Percentiles rank a stretch among this genome's conserved stretches.
phyloP scores from a whole-genome alignment of 768 basidiomycete species.

The Rhodocollybia butyracea region DNA sequence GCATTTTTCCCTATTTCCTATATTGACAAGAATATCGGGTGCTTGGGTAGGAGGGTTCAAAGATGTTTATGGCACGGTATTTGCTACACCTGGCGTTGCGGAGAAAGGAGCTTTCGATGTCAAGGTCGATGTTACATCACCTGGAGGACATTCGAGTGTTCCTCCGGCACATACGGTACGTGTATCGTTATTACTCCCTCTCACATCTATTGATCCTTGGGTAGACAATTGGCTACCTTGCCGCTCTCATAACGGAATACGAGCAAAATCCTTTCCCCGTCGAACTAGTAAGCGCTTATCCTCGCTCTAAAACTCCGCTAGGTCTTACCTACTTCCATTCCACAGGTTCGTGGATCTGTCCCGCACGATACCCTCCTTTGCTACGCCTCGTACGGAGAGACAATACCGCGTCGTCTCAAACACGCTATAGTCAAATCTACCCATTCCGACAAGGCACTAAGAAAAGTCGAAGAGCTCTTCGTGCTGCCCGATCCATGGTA shows the following conservation, averaged over 20 bases:
- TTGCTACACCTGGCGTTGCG: constrained; percentile 43
- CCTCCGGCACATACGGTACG: constrained; percentile 65
- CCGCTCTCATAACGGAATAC: constrained; percentile 44
- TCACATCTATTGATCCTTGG: constrained; percentile 3
- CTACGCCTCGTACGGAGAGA: constrained; percentile 43
- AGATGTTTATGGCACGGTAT: constrained; percentile 27
- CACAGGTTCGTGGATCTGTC: constrained; percentile 35
- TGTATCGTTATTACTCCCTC: constrained; percentile 1
- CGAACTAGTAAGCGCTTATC: constrained; percentile 36
- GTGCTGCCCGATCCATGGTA: constrained; percentile 13
- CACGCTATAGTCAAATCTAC: constrained; percentile 30
- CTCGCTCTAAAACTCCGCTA: neutral
- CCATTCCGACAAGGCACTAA: constrained; percentile 35
- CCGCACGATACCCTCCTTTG: constrained; percentile 47
- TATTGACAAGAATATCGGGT: too few species aligned
- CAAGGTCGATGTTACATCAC: constrained; percentile 40
- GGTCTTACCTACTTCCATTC: neutral
- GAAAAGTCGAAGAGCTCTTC: constrained; percentile 34
- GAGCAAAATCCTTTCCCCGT: constrained; percentile 40
- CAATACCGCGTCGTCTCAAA: constrained; percentile 32
- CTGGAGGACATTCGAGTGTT: constrained; percentile 64
- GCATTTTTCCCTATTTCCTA: too few species aligned
- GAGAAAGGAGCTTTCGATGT: constrained; percentile 52
- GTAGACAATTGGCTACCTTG: constrained; percentile 58
- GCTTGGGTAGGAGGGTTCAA: constrained; percentile 16